Percentiles rank a stretch among this genome's conserved stretches.
These are phyloP conservation scores for Boletus subparvulus DNA, from an alignment of 768 basidiomycete species.

Conservation along the genomic window DNA sequence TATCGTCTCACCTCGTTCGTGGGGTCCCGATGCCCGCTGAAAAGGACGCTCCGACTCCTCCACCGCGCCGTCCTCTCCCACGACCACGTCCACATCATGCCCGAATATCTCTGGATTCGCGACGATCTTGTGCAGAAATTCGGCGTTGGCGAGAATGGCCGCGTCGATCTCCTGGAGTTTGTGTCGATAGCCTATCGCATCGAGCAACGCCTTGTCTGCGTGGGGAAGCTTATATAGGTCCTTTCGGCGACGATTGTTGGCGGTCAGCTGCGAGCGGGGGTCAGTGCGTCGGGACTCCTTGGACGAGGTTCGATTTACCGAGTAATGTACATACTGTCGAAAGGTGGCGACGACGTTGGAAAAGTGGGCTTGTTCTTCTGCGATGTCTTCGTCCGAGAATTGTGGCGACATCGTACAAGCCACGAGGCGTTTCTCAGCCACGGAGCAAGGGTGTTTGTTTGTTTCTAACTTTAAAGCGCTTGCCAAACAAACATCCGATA, in stretches of 20 bases:
- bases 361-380: constrained; percentile 71
- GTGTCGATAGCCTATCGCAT: constrained; percentile 67
- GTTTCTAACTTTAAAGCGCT: constrained; percentile 25
- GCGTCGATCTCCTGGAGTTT: constrained; percentile 80
- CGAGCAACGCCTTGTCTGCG: constrained; percentile 68
- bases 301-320: constrained; percentile 31
- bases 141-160: constrained; percentile 76
- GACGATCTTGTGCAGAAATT: constrained; percentile 73
- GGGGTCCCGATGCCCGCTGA: neutral
- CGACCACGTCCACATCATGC: constrained; percentile 39
- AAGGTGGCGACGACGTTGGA: constrained; percentile 74
- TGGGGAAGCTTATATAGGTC: constrained; percentile 71
- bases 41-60: neutral
- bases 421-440: neutral
- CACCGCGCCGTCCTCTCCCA: constrained; percentile 22
- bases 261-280: constrained; percentile 42
- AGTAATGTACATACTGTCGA: constrained; percentile 70
- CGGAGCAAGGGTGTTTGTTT: constrained; percentile 19
- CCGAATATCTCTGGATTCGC: constrained; percentile 82
- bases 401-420: constrained; percentile 21
- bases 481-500: constrained; percentile 22
- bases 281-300: neutral
- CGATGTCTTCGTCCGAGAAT: constrained; percentile 35
- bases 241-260: constrained; percentile 69
- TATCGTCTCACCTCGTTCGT: constrained; percentile 19